Evolutionary conservation across 495 filamentous ascomycete species (phyloP).

Genomic region (Neurospora tetraspora): DNA sequence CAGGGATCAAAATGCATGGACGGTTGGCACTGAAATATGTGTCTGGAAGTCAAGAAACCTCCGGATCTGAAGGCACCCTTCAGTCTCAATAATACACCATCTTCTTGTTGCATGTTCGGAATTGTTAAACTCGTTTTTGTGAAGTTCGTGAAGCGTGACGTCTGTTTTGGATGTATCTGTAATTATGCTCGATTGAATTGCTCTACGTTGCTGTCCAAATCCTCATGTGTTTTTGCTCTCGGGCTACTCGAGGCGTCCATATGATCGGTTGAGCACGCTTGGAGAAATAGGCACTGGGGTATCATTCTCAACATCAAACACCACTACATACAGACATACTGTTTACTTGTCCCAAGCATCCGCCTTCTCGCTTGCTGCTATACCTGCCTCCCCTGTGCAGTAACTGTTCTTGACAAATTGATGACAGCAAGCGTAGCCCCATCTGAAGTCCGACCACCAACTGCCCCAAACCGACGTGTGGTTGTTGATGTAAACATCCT

Average conservation of each 20-base stretch:
- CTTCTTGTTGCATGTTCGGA: not conserved
- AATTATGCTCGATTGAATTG: not conserved
- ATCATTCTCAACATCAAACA: conserved; percentile 13
- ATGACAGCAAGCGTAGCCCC: conserved; percentile 97
- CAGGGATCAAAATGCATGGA: conserved; percentile 21
- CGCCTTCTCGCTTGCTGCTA: conserved; percentile 35
- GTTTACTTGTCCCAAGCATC: conserved; percentile 19
- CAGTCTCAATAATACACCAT: conserved; percentile 7
- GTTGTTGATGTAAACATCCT: conserved; percentile 83
- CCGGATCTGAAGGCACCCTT: conserved; percentile 4
- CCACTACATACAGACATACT: not conserved
- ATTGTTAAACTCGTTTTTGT: not conserved
- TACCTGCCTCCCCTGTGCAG: conserved; percentile 85
- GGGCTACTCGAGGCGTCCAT: not conserved
- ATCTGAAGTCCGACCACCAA: conserved; percentile 92
- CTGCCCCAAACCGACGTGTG: conserved; percentile 92
- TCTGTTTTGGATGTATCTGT: not conserved
- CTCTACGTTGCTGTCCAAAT: not conserved
- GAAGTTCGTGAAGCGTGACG: not conserved
- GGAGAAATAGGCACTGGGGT: conserved; percentile 7
- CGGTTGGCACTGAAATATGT: conserved; percentile 11
- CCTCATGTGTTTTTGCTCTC: not conserved
- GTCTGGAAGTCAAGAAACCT: conserved; percentile 5
- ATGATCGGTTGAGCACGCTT: not conserved
- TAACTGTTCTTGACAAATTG: conserved; percentile 92